Base-by-base conservation (phyloP, 2,329 filamentous ascomycete species). In the Aureobasidium sp. region DNA sequence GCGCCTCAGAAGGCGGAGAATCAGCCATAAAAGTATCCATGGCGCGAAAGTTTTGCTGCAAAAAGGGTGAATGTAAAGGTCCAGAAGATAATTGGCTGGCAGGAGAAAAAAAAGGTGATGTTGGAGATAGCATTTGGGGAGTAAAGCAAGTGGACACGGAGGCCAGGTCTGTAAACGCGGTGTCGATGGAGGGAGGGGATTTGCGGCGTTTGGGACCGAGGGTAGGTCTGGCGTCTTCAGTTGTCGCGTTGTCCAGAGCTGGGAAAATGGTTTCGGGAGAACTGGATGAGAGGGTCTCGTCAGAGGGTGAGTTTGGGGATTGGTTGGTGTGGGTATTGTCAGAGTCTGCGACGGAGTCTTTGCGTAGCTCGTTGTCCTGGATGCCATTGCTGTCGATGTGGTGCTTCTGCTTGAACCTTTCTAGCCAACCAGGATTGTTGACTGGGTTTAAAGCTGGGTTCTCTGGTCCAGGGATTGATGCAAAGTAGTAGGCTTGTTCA, bases 381-480 rank as follows among this genome's bases (percentile, higher is more conserved):
- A 11, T 9, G 3, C 15, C 11, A 2, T 76, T 27, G 41, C 81
- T 79, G 67, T 79, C 74, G 12, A 87, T 71, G 65, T 82, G 86
- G 72, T 96, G 88, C 77, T 93, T 96, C 72, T 91, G 85, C 79
- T 97, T 96, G 80, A 97, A 97, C 72, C 94, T 95, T 70, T 96
- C 91, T 37, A 97, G 81, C 92, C 93, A 97, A 67, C 81, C 86
- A 34, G 84, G 79, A 67, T 84, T 94, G 66, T 90, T 83, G 69
- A 88, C 89, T 8, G 62, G 62, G 22, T 65, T 63, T 2, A 22
- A 29, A 62, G 88, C 75, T 55, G 90, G 84, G 65, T 82, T 85
- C 60, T 96, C 90, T 3, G 86, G 83, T 62, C 86, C 85, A 29
- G 85, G 86, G 37, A 84, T 88, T 44, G 83, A 86, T 14, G 89